These are phyloP conservation scores for Lactarius deliciosus DNA, from an alignment of 768 basidiomycete species.

Conservation along the genomic window DNA sequence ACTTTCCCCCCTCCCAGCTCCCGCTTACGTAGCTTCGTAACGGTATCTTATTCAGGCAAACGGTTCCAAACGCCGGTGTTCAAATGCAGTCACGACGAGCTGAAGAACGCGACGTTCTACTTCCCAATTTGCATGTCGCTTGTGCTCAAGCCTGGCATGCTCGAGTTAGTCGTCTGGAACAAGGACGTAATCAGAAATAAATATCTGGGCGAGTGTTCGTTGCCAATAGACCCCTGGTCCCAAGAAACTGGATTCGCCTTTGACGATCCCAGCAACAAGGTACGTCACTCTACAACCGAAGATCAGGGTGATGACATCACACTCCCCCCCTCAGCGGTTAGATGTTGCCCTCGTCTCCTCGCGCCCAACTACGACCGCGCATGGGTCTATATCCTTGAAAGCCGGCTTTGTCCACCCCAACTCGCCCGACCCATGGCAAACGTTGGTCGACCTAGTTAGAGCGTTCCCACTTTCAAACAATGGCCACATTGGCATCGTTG, in stretches of 20 bases:
- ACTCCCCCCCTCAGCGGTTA: not conserved
- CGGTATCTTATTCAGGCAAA: not conserved
- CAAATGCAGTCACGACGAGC: slow-evolving; percentile 38
- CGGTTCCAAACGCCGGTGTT: slow-evolving; percentile 41
- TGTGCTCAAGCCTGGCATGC: not conserved
- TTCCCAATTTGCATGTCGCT: not conserved
- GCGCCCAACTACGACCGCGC: not conserved
- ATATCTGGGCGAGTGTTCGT: not conserved
- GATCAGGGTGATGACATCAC: not conserved
- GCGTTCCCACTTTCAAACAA: no score
- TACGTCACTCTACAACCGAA: not conserved
- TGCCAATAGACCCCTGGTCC: not conserved
- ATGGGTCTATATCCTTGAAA: not conserved
- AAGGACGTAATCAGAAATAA: not conserved
- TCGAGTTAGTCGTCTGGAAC: not conserved
- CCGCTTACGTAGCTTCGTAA: not conserved
- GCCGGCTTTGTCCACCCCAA: not conserved
- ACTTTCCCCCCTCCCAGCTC: not conserved
- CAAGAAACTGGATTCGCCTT: not conserved
- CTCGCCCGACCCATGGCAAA: not conserved
- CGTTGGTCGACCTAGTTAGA: not conserved
- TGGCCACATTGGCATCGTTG: slow-evolving; percentile 91
- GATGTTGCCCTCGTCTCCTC: not conserved
- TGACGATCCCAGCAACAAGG: not conserved
- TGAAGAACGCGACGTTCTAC: not conserved